Percentiles rank a stretch among this genome's conserved stretches.
Conservation (phyloP, 768 basidiomycete genomes). For the Kwoniella dendrophila region DNA sequence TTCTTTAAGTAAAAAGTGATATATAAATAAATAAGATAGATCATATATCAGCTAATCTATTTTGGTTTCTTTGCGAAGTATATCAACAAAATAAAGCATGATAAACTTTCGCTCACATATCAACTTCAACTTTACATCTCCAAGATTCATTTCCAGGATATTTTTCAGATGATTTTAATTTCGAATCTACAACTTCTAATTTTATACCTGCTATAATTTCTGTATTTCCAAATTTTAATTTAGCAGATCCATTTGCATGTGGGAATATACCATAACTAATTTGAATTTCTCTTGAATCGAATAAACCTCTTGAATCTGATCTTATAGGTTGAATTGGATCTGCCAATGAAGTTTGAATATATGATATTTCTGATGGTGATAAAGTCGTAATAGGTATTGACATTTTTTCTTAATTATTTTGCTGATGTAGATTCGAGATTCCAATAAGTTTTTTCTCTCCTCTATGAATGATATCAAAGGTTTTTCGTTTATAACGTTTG, state of each 20-base stretch:
- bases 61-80: not conserved
- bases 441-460: not conserved
- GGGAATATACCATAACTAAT: conserved; percentile 51
- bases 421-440: not conserved
- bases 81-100: not conserved
- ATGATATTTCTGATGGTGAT: conserved; percentile 50
- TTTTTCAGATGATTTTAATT: conserved; percentile 5
- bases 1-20: conserved; percentile 26
- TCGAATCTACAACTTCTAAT: conserved; percentile 51
- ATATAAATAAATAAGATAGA: too few species aligned
- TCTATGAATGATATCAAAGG: not conserved
- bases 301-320: conserved; percentile 43
- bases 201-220: conserved; percentile 53
- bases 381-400: conserved; percentile 25
- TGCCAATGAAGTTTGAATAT: conserved; percentile 49
- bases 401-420: conserved; percentile 5
- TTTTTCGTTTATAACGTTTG: too few species aligned
- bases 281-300: conserved; percentile 36
- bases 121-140: conserved; percentile 51
- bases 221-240: conserved; percentile 45
- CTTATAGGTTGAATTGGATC: conserved; percentile 46
- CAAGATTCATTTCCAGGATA: conserved; percentile 35
- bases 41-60: too few species aligned
- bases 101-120: conserved; percentile 45
- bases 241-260: conserved; percentile 50